A percentile compares a stretch with the other conserved stretches of the same genome.
These are phyloP conservation scores for Rutstroemia sp. DNA, from an alignment of 2,329 filamentous ascomycete genomes.

Conservation along the genomic window DNA sequence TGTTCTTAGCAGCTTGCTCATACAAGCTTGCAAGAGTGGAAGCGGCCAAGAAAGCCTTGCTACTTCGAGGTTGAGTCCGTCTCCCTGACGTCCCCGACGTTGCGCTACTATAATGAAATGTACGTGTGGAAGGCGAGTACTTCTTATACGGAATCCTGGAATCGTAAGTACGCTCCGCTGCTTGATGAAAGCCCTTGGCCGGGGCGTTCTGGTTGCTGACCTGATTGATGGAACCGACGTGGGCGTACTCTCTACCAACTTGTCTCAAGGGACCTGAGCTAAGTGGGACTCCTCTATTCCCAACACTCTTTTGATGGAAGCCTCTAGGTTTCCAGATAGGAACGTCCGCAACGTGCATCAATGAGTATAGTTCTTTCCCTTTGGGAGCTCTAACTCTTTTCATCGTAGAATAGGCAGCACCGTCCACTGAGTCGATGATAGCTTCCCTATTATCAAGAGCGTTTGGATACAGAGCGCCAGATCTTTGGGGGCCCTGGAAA, in stretches of 20 bases:
- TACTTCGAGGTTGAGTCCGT: neutral
- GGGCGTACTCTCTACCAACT: conserved; percentile 9
- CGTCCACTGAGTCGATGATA: conserved; percentile 13
- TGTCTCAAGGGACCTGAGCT: neutral
- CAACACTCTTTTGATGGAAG: neutral
- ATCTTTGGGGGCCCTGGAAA: neutral
- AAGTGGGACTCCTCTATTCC: neutral
- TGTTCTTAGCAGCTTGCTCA: neutral
- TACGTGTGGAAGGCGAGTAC: neutral
- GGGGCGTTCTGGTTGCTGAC: conserved; percentile 9
- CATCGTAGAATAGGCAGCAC: conserved; percentile 14
- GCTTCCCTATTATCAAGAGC: neutral
- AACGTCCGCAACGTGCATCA: conserved; percentile 19
- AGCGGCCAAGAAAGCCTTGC: conserved; percentile 7
- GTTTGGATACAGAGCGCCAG: neutral
- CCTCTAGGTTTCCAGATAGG: conserved; percentile 13
- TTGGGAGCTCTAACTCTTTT: conserved; percentile 5
- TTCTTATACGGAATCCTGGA: conserved; percentile 16
- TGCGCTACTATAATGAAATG: neutral
- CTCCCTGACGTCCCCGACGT: neutral
- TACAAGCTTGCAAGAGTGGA: conserved; percentile 8
- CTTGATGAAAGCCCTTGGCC: neutral
- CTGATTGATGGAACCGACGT: conserved; percentile 15
- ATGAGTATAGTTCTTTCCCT: conserved; percentile 12
- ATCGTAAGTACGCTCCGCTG: conserved; percentile 14